Conservation (phyloP, 441 rosid species). For the Populus hybrid region DNA sequence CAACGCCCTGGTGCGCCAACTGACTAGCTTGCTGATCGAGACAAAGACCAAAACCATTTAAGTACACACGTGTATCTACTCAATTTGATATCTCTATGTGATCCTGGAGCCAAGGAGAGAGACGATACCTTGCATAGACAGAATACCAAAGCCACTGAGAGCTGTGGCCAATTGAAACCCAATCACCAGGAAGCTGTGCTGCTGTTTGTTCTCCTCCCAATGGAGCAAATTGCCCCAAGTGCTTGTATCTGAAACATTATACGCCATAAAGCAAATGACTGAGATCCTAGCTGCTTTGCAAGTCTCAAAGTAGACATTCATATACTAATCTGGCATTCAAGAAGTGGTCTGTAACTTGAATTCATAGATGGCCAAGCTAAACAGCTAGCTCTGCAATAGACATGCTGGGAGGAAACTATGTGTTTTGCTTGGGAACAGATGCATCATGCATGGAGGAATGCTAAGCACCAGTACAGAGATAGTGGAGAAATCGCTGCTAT, state of each 20-base stretch:
- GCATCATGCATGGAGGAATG: background rate
- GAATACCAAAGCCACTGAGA: slow-evolving; percentile 87
- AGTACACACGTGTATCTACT: background rate
- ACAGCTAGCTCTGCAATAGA: background rate
- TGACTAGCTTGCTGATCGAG: slow-evolving; percentile 39
- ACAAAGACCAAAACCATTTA: background rate
- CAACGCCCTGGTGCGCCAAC: slow-evolving; percentile 63
- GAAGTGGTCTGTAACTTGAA: background rate
- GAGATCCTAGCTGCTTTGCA: background rate
- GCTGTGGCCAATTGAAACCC: slow-evolving; percentile 73
- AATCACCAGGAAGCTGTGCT: slow-evolving; percentile 74
- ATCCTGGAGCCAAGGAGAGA: background rate
- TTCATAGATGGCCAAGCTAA: background rate
- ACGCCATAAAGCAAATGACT: background rate
- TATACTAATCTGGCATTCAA: background rate
- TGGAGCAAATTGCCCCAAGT: slow-evolving; percentile 82
- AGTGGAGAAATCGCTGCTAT: background rate
- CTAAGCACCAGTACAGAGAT: background rate
- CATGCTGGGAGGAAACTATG: background rate
- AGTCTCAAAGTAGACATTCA: too few species aligned
- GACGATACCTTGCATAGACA: slow-evolving; percentile 61
- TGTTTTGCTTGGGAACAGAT: background rate
- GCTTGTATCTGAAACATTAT: slow-evolving; percentile 47
- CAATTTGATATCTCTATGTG: background rate
- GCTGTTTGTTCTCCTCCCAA: slow-evolving; percentile 83